Conservation (phyloP, 768 basidiomycete genomes). For the Suillus alpinus region DNA sequence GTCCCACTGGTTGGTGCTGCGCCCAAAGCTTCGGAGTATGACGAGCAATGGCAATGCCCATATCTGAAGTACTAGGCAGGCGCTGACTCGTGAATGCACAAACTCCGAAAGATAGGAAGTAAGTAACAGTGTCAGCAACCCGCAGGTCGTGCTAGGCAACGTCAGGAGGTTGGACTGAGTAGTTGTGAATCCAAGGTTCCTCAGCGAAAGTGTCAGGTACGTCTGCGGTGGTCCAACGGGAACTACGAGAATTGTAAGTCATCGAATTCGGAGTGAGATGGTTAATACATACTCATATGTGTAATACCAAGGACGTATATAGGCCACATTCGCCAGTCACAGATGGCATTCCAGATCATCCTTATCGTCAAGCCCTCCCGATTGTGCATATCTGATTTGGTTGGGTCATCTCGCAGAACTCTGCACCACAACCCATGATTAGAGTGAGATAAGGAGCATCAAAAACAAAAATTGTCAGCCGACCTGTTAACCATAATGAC, state of each 20-base stretch:
- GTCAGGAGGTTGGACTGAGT: conserved; percentile 60
- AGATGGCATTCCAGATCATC: conserved; percentile 48
- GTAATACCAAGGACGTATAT: conserved; percentile 55
- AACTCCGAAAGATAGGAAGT: conserved; percentile 52
- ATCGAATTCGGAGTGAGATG: background rate
- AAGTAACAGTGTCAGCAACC: conserved; percentile 47
- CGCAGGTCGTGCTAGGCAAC: conserved; percentile 55
- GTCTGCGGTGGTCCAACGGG: conserved; percentile 58
- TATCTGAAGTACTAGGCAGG: conserved; percentile 51
- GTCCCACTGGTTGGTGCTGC: conserved; percentile 51
- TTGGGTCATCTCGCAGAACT: conserved; percentile 57
- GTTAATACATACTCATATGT: conserved; percentile 44
- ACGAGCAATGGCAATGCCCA: conserved; percentile 65
- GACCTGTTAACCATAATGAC: conserved; percentile 52
- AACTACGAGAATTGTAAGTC: conserved; percentile 31
- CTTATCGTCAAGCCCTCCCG: conserved; percentile 52
- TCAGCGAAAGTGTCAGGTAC: conserved; percentile 63
- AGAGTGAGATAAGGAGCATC: background rate
- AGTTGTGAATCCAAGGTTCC: conserved; percentile 61
- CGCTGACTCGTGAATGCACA: conserved; percentile 53
- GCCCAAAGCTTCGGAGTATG: conserved; percentile 50
- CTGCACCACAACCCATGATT: conserved; percentile 16
- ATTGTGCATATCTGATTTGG: conserved; percentile 66
- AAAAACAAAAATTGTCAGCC: background rate
- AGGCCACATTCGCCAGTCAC: conserved; percentile 66